Conservation (phyloP, 352 stramenopile species). For the Pythium angustatum region DNA sequence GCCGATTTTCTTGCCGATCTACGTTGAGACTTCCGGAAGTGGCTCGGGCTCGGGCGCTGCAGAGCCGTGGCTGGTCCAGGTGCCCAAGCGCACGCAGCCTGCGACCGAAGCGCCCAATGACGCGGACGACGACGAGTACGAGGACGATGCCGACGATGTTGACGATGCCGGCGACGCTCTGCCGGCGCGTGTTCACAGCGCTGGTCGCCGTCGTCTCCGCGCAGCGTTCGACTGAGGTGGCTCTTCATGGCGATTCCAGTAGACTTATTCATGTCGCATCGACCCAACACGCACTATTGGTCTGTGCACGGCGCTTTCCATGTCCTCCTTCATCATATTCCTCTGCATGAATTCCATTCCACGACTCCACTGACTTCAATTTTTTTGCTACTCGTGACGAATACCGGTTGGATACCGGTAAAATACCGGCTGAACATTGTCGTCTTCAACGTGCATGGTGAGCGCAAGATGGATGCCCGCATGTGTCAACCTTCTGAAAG, state of each 20-base stretch:
- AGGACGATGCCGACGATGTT: not conserved
- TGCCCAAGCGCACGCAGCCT: not conserved
- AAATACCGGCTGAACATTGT: too few relatives aligned
- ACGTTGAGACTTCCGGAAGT: slow-evolving; percentile 1
- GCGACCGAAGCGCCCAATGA: not conserved
- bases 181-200: not conserved
- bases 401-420: too few relatives aligned
- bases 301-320: too few relatives aligned
- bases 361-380: too few relatives aligned
- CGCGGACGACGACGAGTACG: slow-evolving; percentile 3
- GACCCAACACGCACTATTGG: too few relatives aligned
- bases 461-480: too few relatives aligned
- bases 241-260: too few relatives aligned
- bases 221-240: not conserved
- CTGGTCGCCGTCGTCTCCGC: slow-evolving; percentile 1
- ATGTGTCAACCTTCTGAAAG: too few relatives aligned
- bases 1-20: slow-evolving; percentile 3
- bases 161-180: not conserved
- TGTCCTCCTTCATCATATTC: too few relatives aligned
- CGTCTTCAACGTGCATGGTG: too few relatives aligned
- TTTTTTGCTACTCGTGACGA: too few relatives aligned
- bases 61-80: slow-evolving; percentile 4
- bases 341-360: too few relatives aligned
- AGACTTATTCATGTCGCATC: slow-evolving; percentile 1
- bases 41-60: slow-evolving; percentile 2